Evolutionary conservation across 1,284 basidiomycete species (phyloP).

Genomic region (Kalmanozyma brasiliensis): DNA sequence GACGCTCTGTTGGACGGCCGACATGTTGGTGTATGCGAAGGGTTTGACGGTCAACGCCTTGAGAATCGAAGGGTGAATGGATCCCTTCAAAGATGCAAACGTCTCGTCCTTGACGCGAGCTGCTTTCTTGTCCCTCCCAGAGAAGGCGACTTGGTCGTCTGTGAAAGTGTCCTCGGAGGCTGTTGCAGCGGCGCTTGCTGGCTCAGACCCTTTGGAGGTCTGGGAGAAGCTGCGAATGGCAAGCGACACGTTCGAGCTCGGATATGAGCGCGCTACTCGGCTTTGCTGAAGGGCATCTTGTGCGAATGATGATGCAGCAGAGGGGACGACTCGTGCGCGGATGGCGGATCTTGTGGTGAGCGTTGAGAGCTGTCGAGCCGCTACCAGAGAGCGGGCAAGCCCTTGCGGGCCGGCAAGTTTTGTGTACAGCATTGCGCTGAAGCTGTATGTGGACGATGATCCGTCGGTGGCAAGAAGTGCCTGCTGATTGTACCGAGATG

Average conservation of each 20-base stretch:
- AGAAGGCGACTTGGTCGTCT: not conserved
- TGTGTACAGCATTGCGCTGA: conserved; percentile 35
- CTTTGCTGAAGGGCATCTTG: conserved; percentile 6
- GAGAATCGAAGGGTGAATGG: conserved; percentile 45
- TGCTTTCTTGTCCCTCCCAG: not conserved
- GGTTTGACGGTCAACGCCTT: conserved; percentile 71
- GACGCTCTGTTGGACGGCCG: conserved; percentile 84
- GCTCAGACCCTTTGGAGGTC: conserved; percentile 13
- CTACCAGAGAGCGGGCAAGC: conserved; percentile 21
- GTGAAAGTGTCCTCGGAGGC: not conserved
- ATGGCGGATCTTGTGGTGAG: conserved; percentile 18
- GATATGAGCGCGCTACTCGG: conserved; percentile 3
- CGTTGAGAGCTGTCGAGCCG: conserved; percentile 34
- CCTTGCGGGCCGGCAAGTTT: conserved; percentile 28
- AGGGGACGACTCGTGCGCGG: conserved; percentile 6
- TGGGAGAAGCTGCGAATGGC: conserved; percentile 24
- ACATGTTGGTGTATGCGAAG: conserved; percentile 81
- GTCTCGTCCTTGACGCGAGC: conserved; percentile 37
- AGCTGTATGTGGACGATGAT: too few relatives aligned
- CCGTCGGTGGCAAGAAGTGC: not conserved
- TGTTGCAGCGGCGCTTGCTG: conserved; percentile 21
- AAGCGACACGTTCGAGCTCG: conserved; percentile 10
- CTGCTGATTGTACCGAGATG: too few relatives aligned
- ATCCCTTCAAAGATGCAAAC: conserved; percentile 54
- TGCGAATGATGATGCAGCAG: not conserved